Conservation (phyloP, 192 early-diverging fungal genomes). For the Backusella parvicylindrica region DNA sequence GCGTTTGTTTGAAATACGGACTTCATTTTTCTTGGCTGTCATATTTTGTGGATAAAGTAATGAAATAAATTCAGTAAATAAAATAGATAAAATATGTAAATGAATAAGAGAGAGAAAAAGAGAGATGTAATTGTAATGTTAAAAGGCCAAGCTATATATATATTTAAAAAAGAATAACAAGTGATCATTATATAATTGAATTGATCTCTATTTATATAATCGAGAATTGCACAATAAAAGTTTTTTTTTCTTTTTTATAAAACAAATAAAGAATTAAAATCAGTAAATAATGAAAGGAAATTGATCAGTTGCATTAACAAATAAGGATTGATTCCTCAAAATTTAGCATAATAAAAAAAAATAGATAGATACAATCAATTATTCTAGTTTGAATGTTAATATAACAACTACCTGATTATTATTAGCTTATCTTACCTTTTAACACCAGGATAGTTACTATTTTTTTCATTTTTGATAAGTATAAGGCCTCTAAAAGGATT, state of each 20-base stretch:
- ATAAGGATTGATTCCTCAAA: not conserved
- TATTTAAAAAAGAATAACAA: not conserved
- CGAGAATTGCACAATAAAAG: not conserved
- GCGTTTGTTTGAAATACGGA: constrained; percentile 9
- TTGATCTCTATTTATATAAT: not conserved
- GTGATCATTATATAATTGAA: not conserved
- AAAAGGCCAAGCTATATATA: not conserved
- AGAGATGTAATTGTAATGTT: not conserved
- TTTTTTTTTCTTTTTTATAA: not conserved
- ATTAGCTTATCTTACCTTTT: no score
- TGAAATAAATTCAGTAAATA: no score
- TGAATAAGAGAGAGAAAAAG: not conserved
- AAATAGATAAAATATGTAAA: not conserved
- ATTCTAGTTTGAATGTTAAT: not conserved
- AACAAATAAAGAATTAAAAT: not conserved
- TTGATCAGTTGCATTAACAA: not conserved
- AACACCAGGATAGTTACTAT: no score
- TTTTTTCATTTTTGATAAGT: no score
- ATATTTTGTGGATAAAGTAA: not conserved
- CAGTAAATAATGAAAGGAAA: not conserved
- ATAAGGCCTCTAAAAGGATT: not conserved
- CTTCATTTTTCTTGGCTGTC: not conserved
- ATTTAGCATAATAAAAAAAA: not conserved
- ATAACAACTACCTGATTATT: not conserved
- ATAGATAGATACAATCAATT: not conserved